Evolutionary conservation across 176 grass and related monocot genomes (phyloP).

Genomic region (Cenchrus purpureus): DNA sequence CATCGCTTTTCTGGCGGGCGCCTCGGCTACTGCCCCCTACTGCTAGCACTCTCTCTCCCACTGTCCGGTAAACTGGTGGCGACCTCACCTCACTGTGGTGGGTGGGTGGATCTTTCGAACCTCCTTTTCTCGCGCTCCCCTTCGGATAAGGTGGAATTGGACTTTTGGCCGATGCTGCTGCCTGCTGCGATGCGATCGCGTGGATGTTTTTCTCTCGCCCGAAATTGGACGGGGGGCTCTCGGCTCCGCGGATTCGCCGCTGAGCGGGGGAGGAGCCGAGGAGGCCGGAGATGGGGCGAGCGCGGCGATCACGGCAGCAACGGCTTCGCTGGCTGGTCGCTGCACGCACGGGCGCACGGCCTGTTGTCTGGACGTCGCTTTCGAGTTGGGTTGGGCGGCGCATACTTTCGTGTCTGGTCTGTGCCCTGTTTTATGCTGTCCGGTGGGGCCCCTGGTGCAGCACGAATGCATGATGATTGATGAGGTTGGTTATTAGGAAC

Average conservation of each 20-base stretch:
- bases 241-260: not conserved
- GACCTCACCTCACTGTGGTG: not conserved
- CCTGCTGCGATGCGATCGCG: not conserved
- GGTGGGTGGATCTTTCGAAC: constrained; percentile 41
- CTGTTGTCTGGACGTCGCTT: not conserved
- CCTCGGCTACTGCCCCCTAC: not conserved
- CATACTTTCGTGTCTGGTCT: not conserved
- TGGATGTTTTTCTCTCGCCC: not conserved
- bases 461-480: not conserved
- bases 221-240: not conserved
- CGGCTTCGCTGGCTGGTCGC: too few relatives aligned
- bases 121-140: not conserved
- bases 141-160: constrained; percentile 37
- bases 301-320: not conserved
- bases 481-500: not conserved
- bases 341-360: not conserved
- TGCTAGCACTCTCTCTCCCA: not conserved
- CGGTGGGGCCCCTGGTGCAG: not conserved
- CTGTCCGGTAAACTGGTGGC: constrained; percentile 21
- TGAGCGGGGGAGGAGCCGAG: not conserved
- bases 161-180: not conserved
- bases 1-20: constrained; percentile 27
- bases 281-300: not conserved
- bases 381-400: constrained; percentile 13
- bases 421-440: constrained; percentile 9